Conservation (phyloP, 164 flowering plant species). For the Annona cherimola region DNA sequence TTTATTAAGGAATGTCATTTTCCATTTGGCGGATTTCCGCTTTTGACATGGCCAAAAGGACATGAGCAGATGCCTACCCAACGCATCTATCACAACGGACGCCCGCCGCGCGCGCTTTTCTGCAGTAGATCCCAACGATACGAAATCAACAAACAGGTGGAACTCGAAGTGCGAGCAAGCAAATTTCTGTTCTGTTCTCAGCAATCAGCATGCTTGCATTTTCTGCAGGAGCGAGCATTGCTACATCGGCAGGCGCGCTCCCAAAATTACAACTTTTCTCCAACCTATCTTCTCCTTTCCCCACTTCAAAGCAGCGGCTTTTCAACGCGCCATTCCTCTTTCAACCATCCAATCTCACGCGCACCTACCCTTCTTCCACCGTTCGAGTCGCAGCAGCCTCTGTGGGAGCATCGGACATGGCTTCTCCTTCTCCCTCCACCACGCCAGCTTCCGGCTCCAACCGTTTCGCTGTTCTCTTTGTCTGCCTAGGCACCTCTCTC, state of each 20-base stretch:
- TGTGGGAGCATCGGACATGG: neutral
- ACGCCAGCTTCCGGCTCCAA: conserved; percentile 38
- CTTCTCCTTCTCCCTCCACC: conserved; percentile 18
- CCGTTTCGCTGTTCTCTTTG: conserved; percentile 84
- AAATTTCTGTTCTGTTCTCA: too few species aligned
- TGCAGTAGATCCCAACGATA: too few species aligned
- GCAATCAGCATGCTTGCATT: too few species aligned
- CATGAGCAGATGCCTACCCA: neutral
- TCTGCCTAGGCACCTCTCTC: conserved; percentile 64
- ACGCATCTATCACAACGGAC: neutral
- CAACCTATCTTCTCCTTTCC: neutral
- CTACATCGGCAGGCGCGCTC: neutral
- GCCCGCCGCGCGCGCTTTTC: too few species aligned
- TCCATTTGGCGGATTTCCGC: too few species aligned
- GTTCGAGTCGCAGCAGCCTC: neutral
- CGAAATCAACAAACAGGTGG: too few species aligned
- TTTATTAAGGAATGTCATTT: too few species aligned
- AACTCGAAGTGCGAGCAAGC: too few species aligned
- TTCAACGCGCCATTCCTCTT: neutral
- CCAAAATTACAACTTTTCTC: neutral
- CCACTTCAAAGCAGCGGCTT: neutral
- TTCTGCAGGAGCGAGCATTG: too few species aligned
- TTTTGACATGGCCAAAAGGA: too few species aligned
- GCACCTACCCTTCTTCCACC: neutral
- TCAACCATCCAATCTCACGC: too few species aligned